These are phyloP conservation scores for Fusarium robinianum DNA, from an alignment of 2,329 filamentous ascomycete genomes.

Conservation along the genomic window DNA sequence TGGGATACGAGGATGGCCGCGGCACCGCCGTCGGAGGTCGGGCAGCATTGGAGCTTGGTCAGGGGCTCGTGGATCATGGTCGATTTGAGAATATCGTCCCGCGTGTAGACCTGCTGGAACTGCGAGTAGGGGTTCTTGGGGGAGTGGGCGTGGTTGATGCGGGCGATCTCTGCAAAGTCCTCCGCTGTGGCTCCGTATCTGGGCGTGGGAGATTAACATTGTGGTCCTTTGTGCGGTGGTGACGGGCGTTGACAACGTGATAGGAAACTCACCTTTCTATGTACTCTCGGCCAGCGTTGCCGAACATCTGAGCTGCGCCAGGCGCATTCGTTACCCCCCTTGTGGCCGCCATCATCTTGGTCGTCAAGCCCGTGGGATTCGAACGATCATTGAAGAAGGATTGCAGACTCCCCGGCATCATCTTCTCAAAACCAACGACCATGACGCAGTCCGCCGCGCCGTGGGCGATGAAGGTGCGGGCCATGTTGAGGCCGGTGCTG, in stretches of 20 bases:
- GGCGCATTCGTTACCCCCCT: conserved; percentile 81
- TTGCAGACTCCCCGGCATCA: conserved; percentile 89
- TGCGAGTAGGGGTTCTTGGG: conserved; percentile 97
- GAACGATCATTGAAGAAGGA: conserved; percentile 82
- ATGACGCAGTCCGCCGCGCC: conserved; percentile 86
- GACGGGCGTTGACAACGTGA: neutral
- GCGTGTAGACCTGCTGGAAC: conserved; percentile 89
- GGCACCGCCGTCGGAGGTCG: conserved; percentile 89
- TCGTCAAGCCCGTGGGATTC: conserved; percentile 74
- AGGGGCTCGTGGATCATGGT: conserved; percentile 83
- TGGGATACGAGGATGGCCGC: conserved; percentile 89
- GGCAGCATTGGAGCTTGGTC: conserved; percentile 98
- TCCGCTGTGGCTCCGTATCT: conserved; percentile 80
- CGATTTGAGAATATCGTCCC: conserved; percentile 76
- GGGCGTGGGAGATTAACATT: conserved; percentile 18
- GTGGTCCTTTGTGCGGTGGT: neutral
- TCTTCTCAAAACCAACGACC: conserved; percentile 97
- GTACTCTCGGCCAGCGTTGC: conserved; percentile 91
- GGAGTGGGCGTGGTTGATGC: conserved; percentile 91
- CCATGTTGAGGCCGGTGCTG: conserved; percentile 88
- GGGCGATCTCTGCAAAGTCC: conserved; percentile 94
- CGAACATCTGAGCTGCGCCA: conserved; percentile 90
- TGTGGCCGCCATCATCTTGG: conserved; percentile 80
- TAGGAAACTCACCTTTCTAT: conserved; percentile 75
- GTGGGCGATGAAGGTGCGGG: conserved; percentile 74